Evolutionary conservation across 2,329 filamentous ascomycete species (phyloP), one percentile per base, ranked within the genome.

Genomic region (Drechslerella dactyloides): DNA sequence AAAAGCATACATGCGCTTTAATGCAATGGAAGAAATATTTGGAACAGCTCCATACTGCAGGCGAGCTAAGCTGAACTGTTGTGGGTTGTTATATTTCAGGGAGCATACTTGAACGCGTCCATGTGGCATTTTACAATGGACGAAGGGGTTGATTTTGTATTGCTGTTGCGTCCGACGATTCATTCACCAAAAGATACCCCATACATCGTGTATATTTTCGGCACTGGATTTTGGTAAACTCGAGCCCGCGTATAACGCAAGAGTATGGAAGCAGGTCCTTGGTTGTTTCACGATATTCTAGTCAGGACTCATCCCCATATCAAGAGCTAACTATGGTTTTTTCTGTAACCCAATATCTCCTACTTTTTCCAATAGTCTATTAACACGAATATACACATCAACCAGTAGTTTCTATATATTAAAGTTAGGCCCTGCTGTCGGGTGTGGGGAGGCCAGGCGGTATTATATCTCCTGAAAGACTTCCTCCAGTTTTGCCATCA

Each of bases 401-500:
- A n/a, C n/a, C n/a, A n/a, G n/a, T n/a, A n/a, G n/a, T n/a, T n/a
- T n/a, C n/a, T n/a, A n/a, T n/a, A n/a, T n/a, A n/a, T n/a, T n/a
- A n/a, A n/a, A n/a, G n/a, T n/a, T n/a, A n/a, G n/a, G n/a, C n/a
- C n/a, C n/a, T n/a, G n/a, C n/a, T n/a, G n/a, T n/a, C n/a, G n/a
- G n/a, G n/a, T n/a, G n/a, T n/a, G n/a, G n/a, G n/a, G n/a, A n/a
- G n/a, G n/a, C n/a, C n/a, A n/a, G n/a, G n/a, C n/a, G n/a, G n/a
- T n/a, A 52, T 13, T 27, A 44, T 15, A 73, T 76, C 77, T 83
- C 78, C 77, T 80, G 75, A 77, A 87, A 70, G 73, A 87, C 80
- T 74, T 78, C 73, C 75, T 81, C 82, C 21, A 97, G 80, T 75
- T 93, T 88, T 19, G 82, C 81, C 76, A 99, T 78, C 78, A 97